Base-by-base conservation (phyloP, 208 protist genomes). In the Trypanosoma avium region DNA sequence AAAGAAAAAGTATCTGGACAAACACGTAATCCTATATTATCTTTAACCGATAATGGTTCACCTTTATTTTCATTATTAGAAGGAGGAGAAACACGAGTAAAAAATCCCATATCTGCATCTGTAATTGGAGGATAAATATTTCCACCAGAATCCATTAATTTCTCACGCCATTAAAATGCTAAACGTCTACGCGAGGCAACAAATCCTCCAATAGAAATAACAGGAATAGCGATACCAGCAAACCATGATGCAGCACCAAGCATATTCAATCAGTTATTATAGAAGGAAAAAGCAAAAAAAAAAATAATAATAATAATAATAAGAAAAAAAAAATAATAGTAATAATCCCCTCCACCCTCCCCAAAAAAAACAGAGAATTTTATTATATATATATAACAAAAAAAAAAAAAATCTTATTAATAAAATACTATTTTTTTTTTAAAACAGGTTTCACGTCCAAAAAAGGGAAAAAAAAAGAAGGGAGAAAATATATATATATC, bases 161-260 rank as follows among this genome's bases (percentile, higher is more conserved):
- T 85, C 70, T 94, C 88, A 9, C 77, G 67, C 88, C 88, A 94
- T 58, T 94, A 85, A 56, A 85, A 89, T 9, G 85, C 82, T 8
- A 94, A 61, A 24, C 88, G 88, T 59, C 91, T 94, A 26, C 88
- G 79, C 0, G 88, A 86, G 17, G 85, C 88, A 53, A 94, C 61
- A 50, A 90, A 94, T 17, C 73, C 79, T 10, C 77, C 83, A 15
- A 89, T 24, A 22, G 67, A 17, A 40, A 89, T 58, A 22, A 70
- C 83, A 0, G 88, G 88, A 15, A 92, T 33, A 29, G 73, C 77
- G 38, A 92, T 26, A 4, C 72, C 82, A 6, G 80, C 67, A 61
- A 88, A 91, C 85, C 85, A 94, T 4, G 88, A 77, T 47, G 86
- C 83, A 22, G 73, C 71, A 1, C 88, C 88, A 21, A 94, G 73